Evolutionary conservation across 1,284 basidiomycete genomes (phyloP).

Genomic region (Sanghuangporus weigelae): DNA sequence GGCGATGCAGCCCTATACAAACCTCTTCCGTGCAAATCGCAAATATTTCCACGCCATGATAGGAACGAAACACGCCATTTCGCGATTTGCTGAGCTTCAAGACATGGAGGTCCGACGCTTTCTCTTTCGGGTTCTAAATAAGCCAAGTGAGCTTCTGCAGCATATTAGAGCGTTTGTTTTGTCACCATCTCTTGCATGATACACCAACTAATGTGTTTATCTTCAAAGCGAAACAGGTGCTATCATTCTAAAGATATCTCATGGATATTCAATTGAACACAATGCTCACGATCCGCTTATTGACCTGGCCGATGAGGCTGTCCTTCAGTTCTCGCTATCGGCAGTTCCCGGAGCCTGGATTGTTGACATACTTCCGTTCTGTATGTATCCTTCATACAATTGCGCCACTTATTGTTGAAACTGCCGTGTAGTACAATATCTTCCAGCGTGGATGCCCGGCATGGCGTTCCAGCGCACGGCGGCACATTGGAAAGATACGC

Average conservation of each 20-base stretch:
- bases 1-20: neutral
- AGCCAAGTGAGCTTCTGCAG: conserved; percentile 1
- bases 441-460: conserved; percentile 49
- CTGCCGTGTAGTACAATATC: conserved; percentile 28
- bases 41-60: conserved; percentile 8
- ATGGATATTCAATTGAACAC: conserved; percentile 27
- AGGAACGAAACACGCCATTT: conserved; percentile 5
- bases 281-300: conserved; percentile 25
- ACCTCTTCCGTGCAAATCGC: neutral
- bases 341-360: conserved; percentile 26
- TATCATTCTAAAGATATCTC: conserved; percentile 28
- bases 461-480: conserved; percentile 39
- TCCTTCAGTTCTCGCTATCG: conserved; percentile 21
- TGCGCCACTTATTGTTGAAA: neutral
- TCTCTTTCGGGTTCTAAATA: conserved; percentile 5
- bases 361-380: conserved; percentile 31
- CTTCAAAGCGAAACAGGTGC: conserved; percentile 25
- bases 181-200: neutral
- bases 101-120: conserved; percentile 12
- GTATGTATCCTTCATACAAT: conserved; percentile 17
- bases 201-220: neutral
- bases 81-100: conserved; percentile 6
- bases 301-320: conserved; percentile 20
- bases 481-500: conserved; percentile 28
- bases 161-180: conserved; percentile 12